Base-by-base conservation (phyloP, 805 yeast species). In the Metschnikowia arizonensis region DNA sequence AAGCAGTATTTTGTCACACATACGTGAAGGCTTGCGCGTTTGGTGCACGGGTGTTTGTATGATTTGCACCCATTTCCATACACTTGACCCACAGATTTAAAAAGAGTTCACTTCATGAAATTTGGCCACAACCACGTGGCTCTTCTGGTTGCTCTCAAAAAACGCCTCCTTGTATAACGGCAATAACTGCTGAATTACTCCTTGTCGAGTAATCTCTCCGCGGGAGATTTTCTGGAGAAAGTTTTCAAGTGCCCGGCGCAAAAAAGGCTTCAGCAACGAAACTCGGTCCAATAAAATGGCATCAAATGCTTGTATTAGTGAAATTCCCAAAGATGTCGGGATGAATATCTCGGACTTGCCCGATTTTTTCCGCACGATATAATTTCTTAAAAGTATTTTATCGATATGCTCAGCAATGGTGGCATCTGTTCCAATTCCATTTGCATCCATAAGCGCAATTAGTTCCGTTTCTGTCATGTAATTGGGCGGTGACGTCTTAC, bases 361-460 rank as follows among this genome's bases (percentile, higher is more conserved):
- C 34, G 57, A 54, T 35, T 63, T 67, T 43, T 61, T 65, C 52
- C 75, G 81, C 14, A 63, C 65, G 4, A 87, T 78, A 57, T 90
- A 95, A 15, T 81, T 79, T 43, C 99, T 66, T 9, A 63, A 62
- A 24, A 77, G 66, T 34, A 93, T 81, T 59, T 86, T 90, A 47
- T 85, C 89, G 31, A 93, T 93, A 64, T 93, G 99, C 34, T 93
- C 99, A 0, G 98, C 99, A 64, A 93, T 95, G 0, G 99, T 93
- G 0, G 99, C 99, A 69, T 93, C 99, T 0, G 99, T 93, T 2
- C 99, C 99, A 36, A 93, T 93, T 0, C 98, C 98, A 63, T 93
- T 93, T 9, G 82, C 86, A 68, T 95, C 98, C 99, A 93, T 93
- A 38, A 93, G 68, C 8, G 88, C 83, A 65, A 93, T 88, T 18